phyloP scores from a whole-genome alignment of 306 rosid genomes.

The Trifolium repens region DNA sequence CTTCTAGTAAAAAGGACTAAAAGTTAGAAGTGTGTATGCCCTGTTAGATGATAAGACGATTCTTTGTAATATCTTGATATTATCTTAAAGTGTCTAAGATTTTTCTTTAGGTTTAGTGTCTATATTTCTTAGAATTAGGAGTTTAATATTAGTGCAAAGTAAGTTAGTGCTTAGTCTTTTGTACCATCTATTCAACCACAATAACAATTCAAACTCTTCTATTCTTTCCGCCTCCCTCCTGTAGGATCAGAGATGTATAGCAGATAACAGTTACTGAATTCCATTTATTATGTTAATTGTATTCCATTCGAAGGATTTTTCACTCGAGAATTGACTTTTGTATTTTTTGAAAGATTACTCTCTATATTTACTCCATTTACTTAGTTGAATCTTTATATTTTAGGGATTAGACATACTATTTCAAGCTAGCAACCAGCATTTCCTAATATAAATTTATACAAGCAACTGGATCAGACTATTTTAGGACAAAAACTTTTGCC shows the following conservation, averaged over 20 bases:
- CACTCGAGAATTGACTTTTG: not conserved
- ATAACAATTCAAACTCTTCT: not conserved
- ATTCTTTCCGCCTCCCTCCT: too few species aligned
- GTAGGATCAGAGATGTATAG: too few species aligned
- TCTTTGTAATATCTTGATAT: not conserved
- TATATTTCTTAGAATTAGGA: conserved; percentile 12
- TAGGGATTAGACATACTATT: not conserved
- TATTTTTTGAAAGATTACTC: too few species aligned
- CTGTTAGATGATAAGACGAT: conserved; percentile 1
- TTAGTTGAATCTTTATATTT: too few species aligned
- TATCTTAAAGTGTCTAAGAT: not conserved
- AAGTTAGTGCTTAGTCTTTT: not conserved
- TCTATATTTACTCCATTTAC: too few species aligned
- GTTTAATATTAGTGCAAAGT: not conserved
- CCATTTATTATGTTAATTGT: not conserved
- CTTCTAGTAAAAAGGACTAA: not conserved
- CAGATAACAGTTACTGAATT: conserved; percentile 2
- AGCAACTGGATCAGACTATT: not conserved
- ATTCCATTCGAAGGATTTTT: not conserved
- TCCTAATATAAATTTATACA: not conserved
- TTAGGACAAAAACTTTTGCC: conserved; percentile 8
- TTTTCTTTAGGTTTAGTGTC: not conserved
- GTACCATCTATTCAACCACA: not conserved
- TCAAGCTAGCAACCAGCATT: not conserved
- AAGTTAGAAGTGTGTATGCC: conserved; percentile 14